Evolutionary conservation across 352 stramenopile genomes (phyloP), one percentile per base, ranked within the genome.

Genomic region (Saprolegnia diclina): DNA sequence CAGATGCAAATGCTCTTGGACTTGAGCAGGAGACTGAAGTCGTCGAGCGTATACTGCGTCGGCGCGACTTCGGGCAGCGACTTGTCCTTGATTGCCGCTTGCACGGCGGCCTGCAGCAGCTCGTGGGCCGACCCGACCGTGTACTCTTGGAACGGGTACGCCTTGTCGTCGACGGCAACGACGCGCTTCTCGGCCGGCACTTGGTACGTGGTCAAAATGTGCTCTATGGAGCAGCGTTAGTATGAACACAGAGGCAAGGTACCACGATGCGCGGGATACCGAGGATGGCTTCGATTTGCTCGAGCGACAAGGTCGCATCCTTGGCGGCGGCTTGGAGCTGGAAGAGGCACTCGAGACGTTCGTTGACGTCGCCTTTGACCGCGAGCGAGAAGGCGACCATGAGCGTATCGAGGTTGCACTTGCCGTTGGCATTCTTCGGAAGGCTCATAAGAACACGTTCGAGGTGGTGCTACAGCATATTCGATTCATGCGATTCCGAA

Each of bases 171-270:
- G 21, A 88, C 61, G 13, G 82, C 73, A 18, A 92, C 65, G 61
- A 94, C 84, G 42, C 86, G 86, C 71, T 94, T 94, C 71, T 94
- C 86, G 1, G 86, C 91, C 57, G 86, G 86, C 56, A 94, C 80
- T 72, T 94, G 86, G 66, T 89, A 91, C 65, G 86, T 94, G 69
- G 84, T 66, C 24, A 92, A 70, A 48, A 94, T 68, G 57, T 91
- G 54, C 26, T 87, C 81, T 83, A 62, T 0, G n/a, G n/a, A n/a
- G n/a, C n/a, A n/a, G n/a, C n/a, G n/a, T n/a, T n/a, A n/a, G n/a
- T n/a, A n/a, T n/a, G n/a, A n/a, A n/a, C n/a, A n/a, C n/a, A n/a
- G n/a, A n/a, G n/a, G n/a, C n/a, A n/a, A n/a, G n/a, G n/a, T n/a
- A n/a, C n/a, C n/a, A n/a, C n/a, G n/a, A n/a, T n/a, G n/a, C n/a